These are phyloP conservation scores for Pythium periplocum DNA, from an alignment of 352 stramenopile genomes.

Conservation along the genomic window DNA sequence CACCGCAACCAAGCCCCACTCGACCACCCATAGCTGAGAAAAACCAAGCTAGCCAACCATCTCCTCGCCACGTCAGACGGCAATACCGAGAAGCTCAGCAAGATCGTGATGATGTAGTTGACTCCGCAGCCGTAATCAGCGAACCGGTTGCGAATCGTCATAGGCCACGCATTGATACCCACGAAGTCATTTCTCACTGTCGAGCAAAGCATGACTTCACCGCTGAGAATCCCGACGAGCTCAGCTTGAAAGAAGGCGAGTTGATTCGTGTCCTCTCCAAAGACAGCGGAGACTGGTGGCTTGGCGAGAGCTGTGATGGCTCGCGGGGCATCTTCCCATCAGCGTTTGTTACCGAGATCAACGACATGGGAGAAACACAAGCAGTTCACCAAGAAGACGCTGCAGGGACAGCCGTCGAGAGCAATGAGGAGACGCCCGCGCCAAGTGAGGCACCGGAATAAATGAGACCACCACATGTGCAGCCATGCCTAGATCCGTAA, in stretches of 20 bases:
- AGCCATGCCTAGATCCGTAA: constrained; percentile 11
- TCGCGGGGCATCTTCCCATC: constrained; percentile 52
- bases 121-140: too few relatives aligned
- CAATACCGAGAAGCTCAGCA: constrained; percentile 13
- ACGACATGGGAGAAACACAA: not conserved
- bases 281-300: constrained; percentile 48
- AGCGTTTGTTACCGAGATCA: constrained; percentile 31
- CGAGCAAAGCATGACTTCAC: constrained; percentile 32
- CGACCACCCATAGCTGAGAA: constrained; percentile 3
- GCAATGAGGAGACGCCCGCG: too few relatives aligned
- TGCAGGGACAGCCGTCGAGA: too few relatives aligned
- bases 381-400: too few relatives aligned
- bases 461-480: too few relatives aligned
- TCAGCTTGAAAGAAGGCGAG: constrained; percentile 43
- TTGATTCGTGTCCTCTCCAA: constrained; percentile 51
- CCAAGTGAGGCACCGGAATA: too few relatives aligned
- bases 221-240: constrained; percentile 41
- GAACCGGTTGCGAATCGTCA: too few relatives aligned
- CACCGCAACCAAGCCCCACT: constrained; percentile 5
- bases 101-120: not conserved
- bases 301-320: constrained; percentile 56
- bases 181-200: constrained; percentile 13
- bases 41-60: constrained; percentile 8
- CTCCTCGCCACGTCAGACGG: constrained; percentile 17
- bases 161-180: not conserved